These are phyloP conservation scores for Xanthoconium separans DNA, from an alignment of 1,284 basidiomycete genomes.

Conservation along the genomic window DNA sequence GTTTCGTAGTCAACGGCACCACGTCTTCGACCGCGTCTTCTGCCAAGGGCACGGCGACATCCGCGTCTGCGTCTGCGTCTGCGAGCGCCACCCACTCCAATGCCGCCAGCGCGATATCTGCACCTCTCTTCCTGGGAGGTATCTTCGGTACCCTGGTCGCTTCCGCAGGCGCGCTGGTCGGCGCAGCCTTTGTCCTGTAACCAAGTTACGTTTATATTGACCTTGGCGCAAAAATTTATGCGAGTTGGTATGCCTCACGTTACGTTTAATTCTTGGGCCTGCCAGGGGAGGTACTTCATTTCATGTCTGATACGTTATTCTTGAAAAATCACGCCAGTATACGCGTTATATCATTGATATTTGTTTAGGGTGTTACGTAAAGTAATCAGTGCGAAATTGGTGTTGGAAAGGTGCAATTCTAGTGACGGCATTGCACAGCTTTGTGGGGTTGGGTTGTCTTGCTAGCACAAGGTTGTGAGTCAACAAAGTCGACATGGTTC, in stretches of 20 bases:
- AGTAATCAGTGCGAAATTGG: too few relatives aligned
- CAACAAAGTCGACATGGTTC: too few relatives aligned
- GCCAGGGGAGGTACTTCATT: too few relatives aligned
- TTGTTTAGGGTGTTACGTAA: too few relatives aligned
- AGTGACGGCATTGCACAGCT: background rate
- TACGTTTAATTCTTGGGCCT: background rate
- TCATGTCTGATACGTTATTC: too few relatives aligned
- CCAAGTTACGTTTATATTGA: background rate
- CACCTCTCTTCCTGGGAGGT: conserved; percentile 16
- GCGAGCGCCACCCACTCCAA: conserved; percentile 4
- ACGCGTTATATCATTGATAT: too few relatives aligned
- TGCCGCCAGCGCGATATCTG: conserved; percentile 19
- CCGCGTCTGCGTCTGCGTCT: background rate
- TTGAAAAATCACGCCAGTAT: too few relatives aligned
- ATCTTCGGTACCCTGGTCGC: conserved; percentile 26
- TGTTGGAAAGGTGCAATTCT: background rate
- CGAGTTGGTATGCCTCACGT: background rate
- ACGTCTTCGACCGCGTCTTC: background rate
- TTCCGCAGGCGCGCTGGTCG: conserved; percentile 26
- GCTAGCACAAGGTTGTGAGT: too few relatives aligned
- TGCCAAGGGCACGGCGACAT: background rate
- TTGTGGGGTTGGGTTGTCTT: background rate
- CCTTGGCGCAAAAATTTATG: background rate
- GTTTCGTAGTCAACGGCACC: background rate
- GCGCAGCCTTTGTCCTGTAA: conserved; percentile 28